phyloP scores from a whole-genome alignment of 192 early-diverging fungal genomes.

The Linnemannia hyalina region DNA sequence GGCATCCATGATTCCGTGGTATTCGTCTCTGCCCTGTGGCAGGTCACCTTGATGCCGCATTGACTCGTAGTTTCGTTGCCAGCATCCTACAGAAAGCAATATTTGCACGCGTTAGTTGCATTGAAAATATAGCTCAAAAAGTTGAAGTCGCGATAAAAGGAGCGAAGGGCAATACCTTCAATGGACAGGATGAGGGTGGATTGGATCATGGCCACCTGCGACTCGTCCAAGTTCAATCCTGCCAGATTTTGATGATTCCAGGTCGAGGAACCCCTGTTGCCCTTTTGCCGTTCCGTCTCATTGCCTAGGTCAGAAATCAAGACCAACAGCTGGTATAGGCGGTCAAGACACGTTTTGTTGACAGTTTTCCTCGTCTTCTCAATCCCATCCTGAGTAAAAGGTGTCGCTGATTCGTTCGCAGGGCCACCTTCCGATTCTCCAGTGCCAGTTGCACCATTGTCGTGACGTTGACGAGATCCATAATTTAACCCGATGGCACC shows the following conservation, averaged over 20 bases:
- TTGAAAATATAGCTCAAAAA: neutral
- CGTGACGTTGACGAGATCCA: neutral
- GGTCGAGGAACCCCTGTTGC: neutral
- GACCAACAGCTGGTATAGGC: slow-evolving; percentile 19
- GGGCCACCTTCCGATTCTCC: neutral
- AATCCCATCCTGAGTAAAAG: neutral
- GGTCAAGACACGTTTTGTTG: slow-evolving; percentile 16
- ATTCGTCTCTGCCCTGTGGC: neutral
- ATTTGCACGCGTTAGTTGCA: neutral
- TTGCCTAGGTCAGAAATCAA: slow-evolving; percentile 24
- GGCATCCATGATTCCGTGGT: slow-evolving; percentile 20
- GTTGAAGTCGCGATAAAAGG: too few relatives aligned
- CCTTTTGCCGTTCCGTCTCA: neutral
- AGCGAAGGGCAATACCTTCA: slow-evolving; percentile 16
- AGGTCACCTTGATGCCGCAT: neutral
- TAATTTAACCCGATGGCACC: slow-evolving; percentile 23
- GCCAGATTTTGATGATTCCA: slow-evolving; percentile 15
- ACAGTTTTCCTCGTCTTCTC: neutral
- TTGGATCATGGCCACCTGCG: slow-evolving; percentile 15
- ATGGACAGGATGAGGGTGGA: slow-evolving; percentile 18
- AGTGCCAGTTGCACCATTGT: too few relatives aligned
- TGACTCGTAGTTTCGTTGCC: neutral
- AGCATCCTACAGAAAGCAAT: neutral
- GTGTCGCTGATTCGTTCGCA: neutral
- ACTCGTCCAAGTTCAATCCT: slow-evolving; percentile 20